These are phyloP conservation scores for Bryoerythrophyllum caledonicum DNA, from an alignment of 225 moss, liverwort and hornwort species.

Conservation along the genomic window DNA sequence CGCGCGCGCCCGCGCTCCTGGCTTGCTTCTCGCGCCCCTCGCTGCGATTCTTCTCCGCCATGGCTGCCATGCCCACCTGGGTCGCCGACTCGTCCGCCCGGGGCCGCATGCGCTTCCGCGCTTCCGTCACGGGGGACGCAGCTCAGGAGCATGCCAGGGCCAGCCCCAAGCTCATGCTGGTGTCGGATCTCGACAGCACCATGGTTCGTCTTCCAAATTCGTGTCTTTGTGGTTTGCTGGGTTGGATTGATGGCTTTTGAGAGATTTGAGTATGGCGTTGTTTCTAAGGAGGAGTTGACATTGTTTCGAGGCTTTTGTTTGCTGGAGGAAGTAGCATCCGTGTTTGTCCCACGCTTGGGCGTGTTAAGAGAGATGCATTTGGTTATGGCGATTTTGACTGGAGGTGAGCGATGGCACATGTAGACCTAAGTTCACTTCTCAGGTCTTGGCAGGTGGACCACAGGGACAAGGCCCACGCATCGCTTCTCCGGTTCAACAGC, in stretches of 20 bases:
- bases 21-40: not conserved
- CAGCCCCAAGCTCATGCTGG: slow-evolving; percentile 43
- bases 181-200: slow-evolving; percentile 57
- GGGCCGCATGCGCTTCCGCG: slow-evolving; percentile 32
- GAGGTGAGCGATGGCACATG: slow-evolving; percentile 3
- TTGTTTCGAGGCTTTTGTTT: not conserved
- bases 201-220: slow-evolving; percentile 32
- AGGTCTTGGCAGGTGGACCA: slow-evolving; percentile 79
- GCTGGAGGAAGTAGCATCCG: not conserved
- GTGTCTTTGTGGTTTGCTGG: not conserved
- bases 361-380: not conserved
- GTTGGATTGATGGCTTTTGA: not conserved
- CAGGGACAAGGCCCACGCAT: slow-evolving; percentile 42
- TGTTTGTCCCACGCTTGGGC: not conserved
- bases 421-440: slow-evolving; percentile 37
- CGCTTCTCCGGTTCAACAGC: slow-evolving; percentile 63
- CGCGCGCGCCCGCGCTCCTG: not conserved
- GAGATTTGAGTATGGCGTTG: not conserved
- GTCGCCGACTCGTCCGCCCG: not conserved
- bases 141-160: not conserved
- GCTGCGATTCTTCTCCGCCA: slow-evolving; percentile 17
- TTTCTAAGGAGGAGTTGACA: not conserved
- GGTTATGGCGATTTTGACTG: not conserved
- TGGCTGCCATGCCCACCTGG: not conserved
- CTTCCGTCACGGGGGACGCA: slow-evolving; percentile 26